Evolutionary conservation across 108 stramenopile genomes (phyloP), one percentile per base, ranked within the genome.

Genomic region (Fragilariopsis cylindrus): DNA sequence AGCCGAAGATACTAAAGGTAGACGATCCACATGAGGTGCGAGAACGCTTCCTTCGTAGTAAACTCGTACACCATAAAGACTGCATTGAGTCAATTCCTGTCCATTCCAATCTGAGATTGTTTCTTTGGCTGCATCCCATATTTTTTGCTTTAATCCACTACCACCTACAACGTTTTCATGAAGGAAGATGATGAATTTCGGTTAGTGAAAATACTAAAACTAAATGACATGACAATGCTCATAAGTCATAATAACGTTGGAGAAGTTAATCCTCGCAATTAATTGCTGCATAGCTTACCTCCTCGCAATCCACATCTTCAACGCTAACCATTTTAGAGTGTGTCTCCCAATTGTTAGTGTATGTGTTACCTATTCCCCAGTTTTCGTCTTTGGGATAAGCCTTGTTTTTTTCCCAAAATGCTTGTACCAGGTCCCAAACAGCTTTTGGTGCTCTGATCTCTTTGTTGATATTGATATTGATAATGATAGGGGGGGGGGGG

Each of bases 31-130:
- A 49, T 95, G 96, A 5, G 90, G 82, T 19, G 93, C 88, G 43
- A 97, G 73, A 21, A 96, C 82, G 53, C 80, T 70, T 2, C 85
- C 88, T 30, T 70, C 81, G 18, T 72, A 77, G 77, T 95, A 97
- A 13, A 90, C 65, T 9, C 95, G 88, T 48, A 95, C 82, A 2
- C 96, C 96, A 72, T 94, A 96, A 55, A 93, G 72, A 4, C 90
- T 81, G 75, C 89, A 89, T 58, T 90, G 78, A 40, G 85, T 88
- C 67, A 93, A 74, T 46, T 91, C 88, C 62, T 92, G 76, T 13
- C 95, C 95, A 0, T 96, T 91, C 97, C 97, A 96, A 48, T 90
- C 94, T 46, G 92, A 81, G 66, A 98, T 85, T 41, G 86, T 77
- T 12, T 80, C 76, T 19, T 74, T 65, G 4, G 95, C 90, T 6